phyloP scores from a whole-genome alignment of 768 basidiomycete species.

The Amanita pseudoporphyria region DNA sequence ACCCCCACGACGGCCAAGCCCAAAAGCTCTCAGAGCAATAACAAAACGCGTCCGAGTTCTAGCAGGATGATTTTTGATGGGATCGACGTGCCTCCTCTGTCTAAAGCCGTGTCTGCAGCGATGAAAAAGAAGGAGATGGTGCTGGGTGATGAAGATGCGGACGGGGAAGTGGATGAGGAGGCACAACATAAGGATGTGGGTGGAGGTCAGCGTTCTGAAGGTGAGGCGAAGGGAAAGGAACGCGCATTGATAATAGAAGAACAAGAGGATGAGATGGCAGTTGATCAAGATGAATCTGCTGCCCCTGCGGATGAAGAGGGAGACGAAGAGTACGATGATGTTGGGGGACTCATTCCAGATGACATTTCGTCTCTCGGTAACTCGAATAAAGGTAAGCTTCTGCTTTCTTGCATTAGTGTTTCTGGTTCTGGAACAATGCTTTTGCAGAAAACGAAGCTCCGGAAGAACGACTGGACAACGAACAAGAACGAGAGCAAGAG shows the following conservation, averaged over 20 bases:
- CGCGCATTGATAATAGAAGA: not conserved
- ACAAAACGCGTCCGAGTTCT: too few relatives aligned
- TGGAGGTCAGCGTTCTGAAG: not conserved
- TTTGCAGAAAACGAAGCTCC: slow-evolving; percentile 5
- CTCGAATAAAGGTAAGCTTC: slow-evolving; percentile 5
- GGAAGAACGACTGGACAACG: not conserved
- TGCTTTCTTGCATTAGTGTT: not conserved
- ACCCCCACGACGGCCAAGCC: not conserved
- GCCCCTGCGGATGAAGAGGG: not conserved
- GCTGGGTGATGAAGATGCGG: slow-evolving; percentile 5
- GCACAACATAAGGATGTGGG: not conserved
- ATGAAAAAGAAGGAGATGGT: slow-evolving; percentile 1
- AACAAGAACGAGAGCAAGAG: not conserved
- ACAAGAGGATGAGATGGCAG: not conserved
- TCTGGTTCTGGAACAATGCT: not conserved
- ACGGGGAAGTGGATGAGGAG: slow-evolving; percentile 6
- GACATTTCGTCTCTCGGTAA: slow-evolving; percentile 3
- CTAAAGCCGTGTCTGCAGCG: not conserved
- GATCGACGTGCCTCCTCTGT: slow-evolving; percentile 5
- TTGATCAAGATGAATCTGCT: not conserved
- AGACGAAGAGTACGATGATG: slow-evolving; percentile 8
- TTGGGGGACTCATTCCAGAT: slow-evolving; percentile 8
- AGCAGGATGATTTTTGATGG: slow-evolving; percentile 6
- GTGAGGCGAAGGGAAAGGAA: not conserved
- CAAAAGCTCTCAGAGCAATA: not conserved